These are phyloP conservation scores for Paramecium pentaurelia DNA, from an alignment of 73 alveolate genomes.

Conservation along the genomic window DNA sequence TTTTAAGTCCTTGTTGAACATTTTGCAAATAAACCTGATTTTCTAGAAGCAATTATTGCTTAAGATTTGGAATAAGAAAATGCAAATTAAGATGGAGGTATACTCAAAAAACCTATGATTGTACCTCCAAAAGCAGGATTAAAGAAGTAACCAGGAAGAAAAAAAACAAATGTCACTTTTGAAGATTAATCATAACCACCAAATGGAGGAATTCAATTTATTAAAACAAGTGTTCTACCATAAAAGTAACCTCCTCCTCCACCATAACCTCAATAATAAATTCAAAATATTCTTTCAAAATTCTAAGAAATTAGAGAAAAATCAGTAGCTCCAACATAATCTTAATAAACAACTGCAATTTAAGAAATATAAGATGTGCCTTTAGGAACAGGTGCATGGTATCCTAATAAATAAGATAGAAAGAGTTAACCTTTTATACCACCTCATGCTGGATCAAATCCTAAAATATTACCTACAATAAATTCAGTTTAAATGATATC, in stretches of 20 bases:
- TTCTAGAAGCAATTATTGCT: neutral
- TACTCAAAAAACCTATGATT: neutral
- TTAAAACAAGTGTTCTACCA: neutral
- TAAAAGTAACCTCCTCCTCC: neutral
- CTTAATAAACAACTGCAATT: neutral
- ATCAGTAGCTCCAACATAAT: neutral
- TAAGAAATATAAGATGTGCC: neutral
- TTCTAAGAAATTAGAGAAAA: neutral
- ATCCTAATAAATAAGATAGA: neutral
- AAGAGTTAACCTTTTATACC: neutral
- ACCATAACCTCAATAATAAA: neutral
- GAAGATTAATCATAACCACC: neutral
- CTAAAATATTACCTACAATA: neutral
- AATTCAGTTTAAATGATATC: neutral
- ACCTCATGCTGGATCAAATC: slow-evolving; percentile 3
- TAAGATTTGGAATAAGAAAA: neutral
- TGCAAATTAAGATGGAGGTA: neutral
- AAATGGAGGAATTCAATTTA: neutral
- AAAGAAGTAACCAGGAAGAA: neutral
- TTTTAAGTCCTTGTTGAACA: neutral
- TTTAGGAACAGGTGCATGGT: neutral
- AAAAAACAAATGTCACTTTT: neutral
- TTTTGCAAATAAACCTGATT: slow-evolving; percentile 20
- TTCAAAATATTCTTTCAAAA: neutral
- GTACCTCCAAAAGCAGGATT: neutral